Base-by-base conservation (phyloP, 305 asterid genomes). In the Withania somnifera region DNA sequence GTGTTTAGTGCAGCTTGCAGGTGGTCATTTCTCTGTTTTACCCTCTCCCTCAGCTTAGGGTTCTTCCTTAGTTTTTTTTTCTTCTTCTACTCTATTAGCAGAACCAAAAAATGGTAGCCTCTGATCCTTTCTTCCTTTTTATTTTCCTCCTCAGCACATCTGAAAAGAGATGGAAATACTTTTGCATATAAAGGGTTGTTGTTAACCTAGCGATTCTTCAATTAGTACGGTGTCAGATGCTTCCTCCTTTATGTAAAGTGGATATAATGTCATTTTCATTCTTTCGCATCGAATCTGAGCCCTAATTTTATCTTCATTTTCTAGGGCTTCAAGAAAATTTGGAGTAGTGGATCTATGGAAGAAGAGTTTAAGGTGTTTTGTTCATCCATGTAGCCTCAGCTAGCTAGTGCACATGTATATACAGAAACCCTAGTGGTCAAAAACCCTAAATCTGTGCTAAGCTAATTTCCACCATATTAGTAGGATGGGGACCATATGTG, bases 371-470 rank as follows among this genome's bases (percentile, higher is more conserved):
- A n/a, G n/a, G n/a, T n/a, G n/a, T n/a, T n/a, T n/a, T 22, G 13
- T 14, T 36, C 40, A 36, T 36, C 40, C 40, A 69, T 20, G 22
- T 13, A 61, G 81, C 51, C 22, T n/a, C n/a, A n/a, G n/a, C n/a
- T 6, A 61, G 69, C 42, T 30, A 67, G 30, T 4, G 57, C 64
- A 14, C 77, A 38, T 24, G 60, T 32, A 10, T 51, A 26, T 47
- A 81, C 84, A 68, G 84, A 81, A 67, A 81, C 71, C 68, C 45
- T 42, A 45, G 38, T 45, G 67, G 85, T 77, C 79, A 77, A 83
- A 24, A 83, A 64, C 78, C 82, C 85, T 83, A 83, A n/a, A 77
- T 36, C 19, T 83, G 79, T 57, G 40, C 57, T 45, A 28, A 22
- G 57, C 57, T 61, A 30, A 63, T 30, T 63, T 75, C 60, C 32